Evolutionary conservation across 2,329 filamentous ascomycete genomes (phyloP).

Genomic region (Aspergillus ruber): DNA sequence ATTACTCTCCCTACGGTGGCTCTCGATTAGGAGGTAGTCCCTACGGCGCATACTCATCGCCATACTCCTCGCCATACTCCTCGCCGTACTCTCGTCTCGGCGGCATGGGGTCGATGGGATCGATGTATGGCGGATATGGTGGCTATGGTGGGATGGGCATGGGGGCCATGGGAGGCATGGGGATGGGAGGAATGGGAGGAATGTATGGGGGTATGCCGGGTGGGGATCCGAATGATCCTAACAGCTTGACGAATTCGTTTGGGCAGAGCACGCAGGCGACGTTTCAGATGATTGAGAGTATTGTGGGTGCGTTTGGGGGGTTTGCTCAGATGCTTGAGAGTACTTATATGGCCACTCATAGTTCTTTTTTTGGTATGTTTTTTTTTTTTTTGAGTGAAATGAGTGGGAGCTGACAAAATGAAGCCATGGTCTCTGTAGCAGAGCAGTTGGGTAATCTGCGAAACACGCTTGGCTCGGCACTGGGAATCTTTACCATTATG

Average conservation of each 20-base stretch:
- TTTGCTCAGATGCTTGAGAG: conserved; percentile 99
- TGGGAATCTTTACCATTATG: conserved; percentile 93
- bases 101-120: conserved; percentile 41
- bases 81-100: conserved; percentile 52
- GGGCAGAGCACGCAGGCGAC: conserved; percentile 92
- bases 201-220: conserved; percentile 48
- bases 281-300: conserved; percentile 96
- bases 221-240: conserved; percentile 71
- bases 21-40: conserved; percentile 51
- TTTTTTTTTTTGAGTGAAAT: not conserved
- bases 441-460: conserved; percentile 93
- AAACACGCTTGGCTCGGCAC: conserved; percentile 84
- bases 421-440: conserved; percentile 92
- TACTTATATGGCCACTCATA: conserved; percentile 99
- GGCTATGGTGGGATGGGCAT: conserved; percentile 31
- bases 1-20: conserved; percentile 62
- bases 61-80: conserved; percentile 53
- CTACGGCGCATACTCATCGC: conserved; percentile 47
- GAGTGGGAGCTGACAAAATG: conserved; percentile 8
- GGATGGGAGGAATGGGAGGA: conserved; percentile 38
- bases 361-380: conserved; percentile 86
- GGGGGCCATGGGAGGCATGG: conserved; percentile 45
- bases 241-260: conserved; percentile 92
- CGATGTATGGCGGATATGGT: conserved; percentile 27
- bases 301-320: conserved; percentile 92